A percentile compares a stretch with the other conserved stretches of the same genome.
phyloP scores from a whole-genome alignment of 768 basidiomycete genomes.

The Mrakia blollopis region DNA sequence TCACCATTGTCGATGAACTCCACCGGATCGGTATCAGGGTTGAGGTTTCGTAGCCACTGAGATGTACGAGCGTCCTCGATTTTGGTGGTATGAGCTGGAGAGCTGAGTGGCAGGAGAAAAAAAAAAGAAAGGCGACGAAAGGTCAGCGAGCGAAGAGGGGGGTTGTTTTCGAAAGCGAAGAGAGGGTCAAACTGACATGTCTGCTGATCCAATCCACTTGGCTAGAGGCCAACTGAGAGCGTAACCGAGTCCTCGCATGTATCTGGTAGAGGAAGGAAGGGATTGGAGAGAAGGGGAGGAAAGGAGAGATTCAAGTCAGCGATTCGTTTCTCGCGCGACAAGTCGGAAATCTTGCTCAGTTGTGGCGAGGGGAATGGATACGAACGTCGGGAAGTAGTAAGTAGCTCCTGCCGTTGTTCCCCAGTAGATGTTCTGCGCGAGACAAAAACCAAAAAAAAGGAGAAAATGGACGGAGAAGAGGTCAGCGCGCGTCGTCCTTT shows the following conservation, averaged over 20 bases:
- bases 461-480: too few relatives aligned
- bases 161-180: too few relatives aligned
- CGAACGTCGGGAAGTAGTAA: constrained; percentile 39
- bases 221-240: constrained; percentile 45
- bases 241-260: constrained; percentile 45
- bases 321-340: too few relatives aligned
- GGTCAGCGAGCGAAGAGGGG: too few relatives aligned
- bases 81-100: constrained; percentile 42
- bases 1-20: constrained; percentile 42
- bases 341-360: too few relatives aligned
- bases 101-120: constrained; percentile 10
- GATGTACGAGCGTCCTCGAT: constrained; percentile 46
- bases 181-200: constrained; percentile 36
- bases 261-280: constrained; percentile 27
- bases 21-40: constrained; percentile 44
- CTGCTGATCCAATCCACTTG: constrained; percentile 44
- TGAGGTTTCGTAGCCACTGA: constrained; percentile 45
- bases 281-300: not conserved
- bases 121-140: too few relatives aligned
- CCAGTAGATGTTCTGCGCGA: constrained; percentile 43
- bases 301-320: too few relatives aligned
- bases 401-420: constrained; percentile 44
- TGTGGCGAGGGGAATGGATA: too few relatives aligned
- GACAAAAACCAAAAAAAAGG: too few relatives aligned
- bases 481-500: too few relatives aligned